Evolutionary conservation across 177 flowering plant genomes (phyloP).

Genomic region (Vitis hybrid): DNA sequence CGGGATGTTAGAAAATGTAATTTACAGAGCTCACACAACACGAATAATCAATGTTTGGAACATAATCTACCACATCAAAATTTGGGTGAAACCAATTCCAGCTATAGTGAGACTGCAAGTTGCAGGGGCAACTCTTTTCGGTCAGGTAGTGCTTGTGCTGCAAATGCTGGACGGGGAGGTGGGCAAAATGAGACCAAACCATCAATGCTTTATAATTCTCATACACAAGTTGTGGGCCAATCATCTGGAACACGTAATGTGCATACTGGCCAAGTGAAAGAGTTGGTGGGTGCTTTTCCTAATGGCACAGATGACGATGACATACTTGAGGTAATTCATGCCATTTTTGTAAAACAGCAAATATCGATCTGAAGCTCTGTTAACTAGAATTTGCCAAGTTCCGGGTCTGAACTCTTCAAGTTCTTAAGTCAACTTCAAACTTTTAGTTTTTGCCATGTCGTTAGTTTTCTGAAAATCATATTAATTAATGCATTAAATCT

Average conservation of each 20-base stretch:
- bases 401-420: too few relatives aligned
- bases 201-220: constrained; percentile 16
- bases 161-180: constrained; percentile 21
- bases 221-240: constrained; percentile 18
- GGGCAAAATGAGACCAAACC: constrained; percentile 17
- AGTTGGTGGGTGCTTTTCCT: constrained; percentile 16
- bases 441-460: too few relatives aligned
- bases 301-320: constrained; percentile 72
- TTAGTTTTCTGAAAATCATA: too few relatives aligned
- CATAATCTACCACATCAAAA: constrained; percentile 22
- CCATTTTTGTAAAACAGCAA: neutral
- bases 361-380: neutral
- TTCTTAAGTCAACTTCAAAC: too few relatives aligned
- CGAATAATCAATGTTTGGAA: constrained; percentile 13
- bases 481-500: too few relatives aligned
- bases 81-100: constrained; percentile 20
- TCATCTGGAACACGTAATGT: constrained; percentile 18
- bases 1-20: constrained; percentile 23
- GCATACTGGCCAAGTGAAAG: constrained; percentile 18
- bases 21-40: constrained; percentile 32
- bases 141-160: constrained; percentile 13
- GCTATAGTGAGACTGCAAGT: constrained; percentile 22
- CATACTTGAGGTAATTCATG: constrained; percentile 65
- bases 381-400: neutral
- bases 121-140: constrained; percentile 13